These are phyloP conservation scores for Meripilus lineatus DNA, from an alignment of 1,284 basidiomycete species.

Conservation along the genomic window DNA sequence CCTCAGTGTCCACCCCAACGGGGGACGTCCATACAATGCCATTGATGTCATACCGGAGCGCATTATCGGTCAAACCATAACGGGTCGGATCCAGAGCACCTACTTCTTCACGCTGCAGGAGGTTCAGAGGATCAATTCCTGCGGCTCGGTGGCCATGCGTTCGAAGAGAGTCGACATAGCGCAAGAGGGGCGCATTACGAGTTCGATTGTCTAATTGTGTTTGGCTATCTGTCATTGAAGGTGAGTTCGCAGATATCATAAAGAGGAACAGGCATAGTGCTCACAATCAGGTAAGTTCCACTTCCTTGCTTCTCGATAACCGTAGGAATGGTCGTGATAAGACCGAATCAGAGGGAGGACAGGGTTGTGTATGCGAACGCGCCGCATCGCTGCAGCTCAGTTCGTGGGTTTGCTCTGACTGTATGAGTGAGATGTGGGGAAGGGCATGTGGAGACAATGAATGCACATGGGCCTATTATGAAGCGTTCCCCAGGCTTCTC, in stretches of 20 bases:
- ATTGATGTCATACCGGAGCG: conserved; percentile 62
- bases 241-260: neutral
- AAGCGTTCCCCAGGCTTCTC: no score
- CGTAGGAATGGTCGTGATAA: conserved; percentile 8
- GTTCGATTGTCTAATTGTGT: conserved; percentile 74
- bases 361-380: neutral
- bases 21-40: conserved; percentile 75
- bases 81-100: conserved; percentile 74
- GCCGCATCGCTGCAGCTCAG: neutral
- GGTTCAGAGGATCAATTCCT: conserved; percentile 79
- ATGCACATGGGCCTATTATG: neutral
- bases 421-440: neutral
- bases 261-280: neutral
- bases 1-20: conserved; percentile 38
- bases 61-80: conserved; percentile 63
- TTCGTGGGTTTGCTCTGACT: neutral
- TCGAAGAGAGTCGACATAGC: conserved; percentile 84
- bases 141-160: conserved; percentile 79
- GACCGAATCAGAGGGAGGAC: neutral
- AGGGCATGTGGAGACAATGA: neutral
- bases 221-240: conserved; percentile 51
- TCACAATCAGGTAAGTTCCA: conserved; percentile 5
- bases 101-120: conserved; percentile 82
- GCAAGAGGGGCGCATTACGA: conserved; percentile 71
- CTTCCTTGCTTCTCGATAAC: conserved; percentile 4